Evolutionary conservation across 768 basidiomycete species (phyloP), one percentile per base, ranked within the genome.

Genomic region (Tricholoma sp.): DNA sequence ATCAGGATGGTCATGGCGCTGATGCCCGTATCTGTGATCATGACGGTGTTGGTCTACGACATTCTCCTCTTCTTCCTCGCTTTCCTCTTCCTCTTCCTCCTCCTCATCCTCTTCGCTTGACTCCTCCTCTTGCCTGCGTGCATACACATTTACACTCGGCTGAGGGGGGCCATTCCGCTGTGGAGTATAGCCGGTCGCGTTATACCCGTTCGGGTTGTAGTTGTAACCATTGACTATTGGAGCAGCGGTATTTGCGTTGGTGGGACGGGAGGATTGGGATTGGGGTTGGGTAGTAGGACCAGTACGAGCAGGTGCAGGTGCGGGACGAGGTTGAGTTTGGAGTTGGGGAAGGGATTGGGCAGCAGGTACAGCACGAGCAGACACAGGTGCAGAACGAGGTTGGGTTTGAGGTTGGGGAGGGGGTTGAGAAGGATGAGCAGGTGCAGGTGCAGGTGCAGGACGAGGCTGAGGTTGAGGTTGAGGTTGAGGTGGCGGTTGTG

Each of bases 61-160:
- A 14, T 54, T 60, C 27, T 51, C 52, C 10, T 57, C 59, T 14
- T 56, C 59, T 12, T 59, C 58, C 14, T 60, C 56, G 21, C 65
- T 65, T 34, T 57, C 57, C 19, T 58, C 60, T 50, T 60, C 63
- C 24, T 59, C 63, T 29, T 61, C 57, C 18, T 59, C 43, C 12
- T 59, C 55, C 29, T 65, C 62, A 19, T 67, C 67, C 12, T 65
- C 65, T 10, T 70, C 68, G 3, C 47, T 31, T 12, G 47, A 47
- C 12, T 18, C 5, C 21, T 69, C 64, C 0, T 68, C 67, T 18
- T 66, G 47, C n/a, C 64, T 9, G 59, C 59, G 12, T 61, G 22
- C 62, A 62, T 18, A 54, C 51, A 2, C 39, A 18, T 24, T 45
- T 29, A 9, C 27, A 52, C 3, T 56, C 52, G 9, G 24, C 50